A percentile compares a stretch with the other conserved stretches of the same genome.
Conservation (phyloP, 345 rosid genomes). For the Heritiera fomes region DNA sequence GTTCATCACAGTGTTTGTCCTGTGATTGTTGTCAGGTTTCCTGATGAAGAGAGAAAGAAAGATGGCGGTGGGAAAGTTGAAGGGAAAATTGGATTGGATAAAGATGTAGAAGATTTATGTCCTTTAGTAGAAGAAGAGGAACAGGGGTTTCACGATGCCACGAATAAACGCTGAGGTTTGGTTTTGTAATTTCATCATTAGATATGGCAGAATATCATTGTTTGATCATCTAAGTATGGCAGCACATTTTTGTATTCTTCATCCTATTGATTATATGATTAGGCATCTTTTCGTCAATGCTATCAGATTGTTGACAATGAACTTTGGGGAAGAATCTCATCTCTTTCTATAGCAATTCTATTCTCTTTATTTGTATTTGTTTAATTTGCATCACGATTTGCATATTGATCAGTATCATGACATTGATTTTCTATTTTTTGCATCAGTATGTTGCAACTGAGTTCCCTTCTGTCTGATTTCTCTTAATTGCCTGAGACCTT, state of each 20-base stretch:
- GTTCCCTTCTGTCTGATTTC: background rate
- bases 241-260: background rate
- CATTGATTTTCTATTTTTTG: background rate
- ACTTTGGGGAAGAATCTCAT: background rate
- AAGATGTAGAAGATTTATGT: constrained; percentile 30
- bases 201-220: background rate
- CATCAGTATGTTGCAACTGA: background rate
- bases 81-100: background rate
- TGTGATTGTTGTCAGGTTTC: constrained; percentile 69
- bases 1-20: constrained; percentile 88
- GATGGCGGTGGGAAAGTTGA: constrained; percentile 31
- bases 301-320: background rate
- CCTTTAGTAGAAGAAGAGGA: constrained; percentile 50
- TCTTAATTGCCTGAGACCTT: background rate
- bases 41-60: constrained; percentile 44
- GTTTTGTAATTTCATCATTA: background rate
- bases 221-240: background rate
- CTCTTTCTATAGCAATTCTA: background rate
- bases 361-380: background rate
- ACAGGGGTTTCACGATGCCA: constrained; percentile 51
- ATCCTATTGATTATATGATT: background rate
- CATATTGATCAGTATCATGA: background rate
- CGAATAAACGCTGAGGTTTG: constrained; percentile 51
- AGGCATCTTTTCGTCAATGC: background rate
- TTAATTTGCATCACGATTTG: background rate